phyloP scores from a whole-genome alignment of 345 rosid genomes.

The Atalantia buxifolia region DNA sequence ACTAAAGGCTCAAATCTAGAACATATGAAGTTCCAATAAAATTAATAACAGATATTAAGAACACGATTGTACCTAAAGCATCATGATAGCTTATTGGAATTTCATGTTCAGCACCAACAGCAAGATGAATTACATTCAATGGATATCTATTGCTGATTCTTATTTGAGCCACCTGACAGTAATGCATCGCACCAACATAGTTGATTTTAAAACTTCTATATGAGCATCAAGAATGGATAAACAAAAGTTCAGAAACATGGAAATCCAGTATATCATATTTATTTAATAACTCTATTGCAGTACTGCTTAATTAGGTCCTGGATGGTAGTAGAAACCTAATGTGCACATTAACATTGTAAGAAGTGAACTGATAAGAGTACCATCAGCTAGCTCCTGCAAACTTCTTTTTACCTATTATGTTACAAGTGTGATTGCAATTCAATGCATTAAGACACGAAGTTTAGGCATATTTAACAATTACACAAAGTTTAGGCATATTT shows the following conservation, averaged over 20 bases:
- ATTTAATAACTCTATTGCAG: not conserved
- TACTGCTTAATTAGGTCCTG: not conserved
- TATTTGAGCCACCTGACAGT: constrained; percentile 77
- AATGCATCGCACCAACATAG: constrained; percentile 1
- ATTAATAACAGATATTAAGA: not conserved
- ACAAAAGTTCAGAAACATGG: not conserved
- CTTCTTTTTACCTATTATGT: not conserved
- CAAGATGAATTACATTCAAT: constrained; percentile 50
- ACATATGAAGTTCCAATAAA: constrained; percentile 11
- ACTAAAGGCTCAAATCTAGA: constrained; percentile 10
- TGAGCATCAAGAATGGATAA: constrained; percentile 4
- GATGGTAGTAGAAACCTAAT: not conserved
- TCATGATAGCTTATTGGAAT: constrained; percentile 69
- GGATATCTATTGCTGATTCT: constrained; percentile 53
- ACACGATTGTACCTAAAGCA: constrained; percentile 49
- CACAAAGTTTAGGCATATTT: not conserved
- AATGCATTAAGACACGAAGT: not conserved
- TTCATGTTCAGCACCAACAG: constrained; percentile 72
- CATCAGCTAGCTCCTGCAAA: not conserved
- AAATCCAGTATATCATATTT: not conserved
- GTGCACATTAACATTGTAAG: not conserved
- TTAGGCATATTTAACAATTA: constrained; percentile 1
- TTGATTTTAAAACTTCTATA: not conserved
- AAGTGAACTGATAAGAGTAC: not conserved
- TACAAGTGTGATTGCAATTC: not conserved